Evolutionary conservation across 371 early-diverging fungal genomes (phyloP).

Genomic region (Saksenaea vasiformis): DNA sequence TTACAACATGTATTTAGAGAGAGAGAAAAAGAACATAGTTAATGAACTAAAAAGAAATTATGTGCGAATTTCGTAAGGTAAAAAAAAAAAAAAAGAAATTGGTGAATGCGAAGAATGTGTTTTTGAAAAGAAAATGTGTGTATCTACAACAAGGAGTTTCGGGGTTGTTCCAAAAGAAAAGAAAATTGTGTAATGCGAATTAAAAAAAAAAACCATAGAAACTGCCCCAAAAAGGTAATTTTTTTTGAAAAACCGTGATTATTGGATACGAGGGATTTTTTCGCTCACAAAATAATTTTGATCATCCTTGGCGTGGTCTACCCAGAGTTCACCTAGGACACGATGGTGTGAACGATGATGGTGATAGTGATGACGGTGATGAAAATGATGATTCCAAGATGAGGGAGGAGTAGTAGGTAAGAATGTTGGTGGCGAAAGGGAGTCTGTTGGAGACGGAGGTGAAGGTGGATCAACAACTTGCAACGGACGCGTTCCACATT

Average conservation of each 20-base stretch:
- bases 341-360: background rate
- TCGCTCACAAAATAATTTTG: background rate
- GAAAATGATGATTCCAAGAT: background rate
- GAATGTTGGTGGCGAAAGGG: background rate
- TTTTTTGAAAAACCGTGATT: background rate
- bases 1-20: background rate
- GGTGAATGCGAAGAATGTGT: conserved; percentile 1
- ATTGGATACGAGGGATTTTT: background rate
- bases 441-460: conserved; percentile 2
- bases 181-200: background rate
- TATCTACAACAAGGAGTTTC: conserved; percentile 2
- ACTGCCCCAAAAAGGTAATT: background rate
- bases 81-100: too few relatives aligned
- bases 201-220: background rate
- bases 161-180: background rate
- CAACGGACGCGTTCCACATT: conserved; percentile 12
- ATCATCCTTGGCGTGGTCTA: background rate
- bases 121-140: background rate
- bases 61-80: background rate
- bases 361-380: background rate
- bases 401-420: conserved; percentile 1
- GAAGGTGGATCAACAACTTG: background rate
- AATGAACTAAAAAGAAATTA: background rate
- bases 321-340: background rate
- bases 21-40: background rate